Percentiles rank a stretch among this genome's conserved stretches.
Conservation (phyloP, 345 rosid genomes). For the Hirschfeldia incana region DNA sequence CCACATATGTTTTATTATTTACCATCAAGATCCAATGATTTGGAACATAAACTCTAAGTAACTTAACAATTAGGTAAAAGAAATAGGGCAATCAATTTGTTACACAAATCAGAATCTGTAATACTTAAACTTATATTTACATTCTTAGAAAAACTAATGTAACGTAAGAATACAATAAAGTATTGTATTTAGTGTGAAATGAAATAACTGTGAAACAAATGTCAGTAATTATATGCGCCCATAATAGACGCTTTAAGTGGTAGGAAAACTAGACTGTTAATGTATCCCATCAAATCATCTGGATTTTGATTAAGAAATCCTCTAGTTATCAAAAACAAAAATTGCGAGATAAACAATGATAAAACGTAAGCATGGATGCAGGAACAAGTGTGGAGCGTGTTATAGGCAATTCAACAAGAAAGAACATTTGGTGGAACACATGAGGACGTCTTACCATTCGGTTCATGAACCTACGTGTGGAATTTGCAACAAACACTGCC, state of each 20-base stretch:
- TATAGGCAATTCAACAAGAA: constrained; percentile 75
- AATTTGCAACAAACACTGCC: constrained; percentile 71
- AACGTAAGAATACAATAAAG: background rate
- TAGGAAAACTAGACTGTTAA: background rate
- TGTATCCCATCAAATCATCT: too few relatives aligned
- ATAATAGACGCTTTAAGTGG: background rate
- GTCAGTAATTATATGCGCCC: too few relatives aligned
- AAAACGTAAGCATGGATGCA: constrained; percentile 21
- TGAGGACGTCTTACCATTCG: constrained; percentile 73
- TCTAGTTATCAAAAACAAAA: background rate
- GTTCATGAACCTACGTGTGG: constrained; percentile 81
- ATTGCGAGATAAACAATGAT: background rate
- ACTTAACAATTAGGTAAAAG: background rate
- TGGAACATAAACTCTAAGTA: background rate
- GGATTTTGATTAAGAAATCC: background rate
- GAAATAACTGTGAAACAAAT: background rate
- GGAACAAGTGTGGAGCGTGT: constrained; percentile 89
- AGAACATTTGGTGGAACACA: constrained; percentile 92
- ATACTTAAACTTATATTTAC: too few relatives aligned
- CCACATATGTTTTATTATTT: background rate
- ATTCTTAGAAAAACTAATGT: too few relatives aligned
- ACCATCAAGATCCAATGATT: background rate
- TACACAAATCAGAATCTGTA: too few relatives aligned
- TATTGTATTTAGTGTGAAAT: background rate
- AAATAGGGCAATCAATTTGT: too few relatives aligned